Evolutionary conservation across 1,284 basidiomycete species (phyloP).

Genomic region (Cryptococcus neoformans): DNA sequence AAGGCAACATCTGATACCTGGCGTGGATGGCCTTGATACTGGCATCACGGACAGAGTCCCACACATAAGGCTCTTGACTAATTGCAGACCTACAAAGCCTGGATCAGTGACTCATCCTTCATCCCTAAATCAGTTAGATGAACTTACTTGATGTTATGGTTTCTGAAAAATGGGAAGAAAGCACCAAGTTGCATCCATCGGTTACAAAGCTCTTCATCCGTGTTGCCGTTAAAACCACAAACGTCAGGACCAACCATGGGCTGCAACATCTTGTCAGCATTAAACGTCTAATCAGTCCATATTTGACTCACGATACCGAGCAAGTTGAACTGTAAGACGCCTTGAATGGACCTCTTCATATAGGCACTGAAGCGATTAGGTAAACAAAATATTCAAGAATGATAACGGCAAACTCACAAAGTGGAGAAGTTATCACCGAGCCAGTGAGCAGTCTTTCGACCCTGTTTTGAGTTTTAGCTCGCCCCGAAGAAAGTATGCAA

Average conservation of each 20-base stretch:
- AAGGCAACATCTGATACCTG: slow-evolving; percentile 66
- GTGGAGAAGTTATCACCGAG: slow-evolving; percentile 65
- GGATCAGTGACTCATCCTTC: too few relatives aligned
- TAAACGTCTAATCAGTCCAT: not conserved
- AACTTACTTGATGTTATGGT: slow-evolving; percentile 11
- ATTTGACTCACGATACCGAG: slow-evolving; percentile 14
- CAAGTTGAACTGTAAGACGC: slow-evolving; percentile 57
- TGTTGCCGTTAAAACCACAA: slow-evolving; percentile 60
- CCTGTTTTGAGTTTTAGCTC: not conserved
- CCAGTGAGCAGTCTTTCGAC: slow-evolving; percentile 40
- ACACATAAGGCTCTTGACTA: slow-evolving; percentile 66
- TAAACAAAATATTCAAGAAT: not conserved
- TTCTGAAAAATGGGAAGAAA: slow-evolving; percentile 44
- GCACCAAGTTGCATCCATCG: slow-evolving; percentile 77
- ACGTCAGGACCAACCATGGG: slow-evolving; percentile 73
- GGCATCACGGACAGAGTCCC: slow-evolving; percentile 70
- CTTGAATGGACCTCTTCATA: slow-evolving; percentile 60
- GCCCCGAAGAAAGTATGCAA: not conserved
- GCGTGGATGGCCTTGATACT: slow-evolving; percentile 65
- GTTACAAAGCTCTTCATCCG: slow-evolving; percentile 74
- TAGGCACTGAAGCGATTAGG: slow-evolving; percentile 55
- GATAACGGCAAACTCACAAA: slow-evolving; percentile 44
- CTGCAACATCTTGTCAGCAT: slow-evolving; percentile 3
- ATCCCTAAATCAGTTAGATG: too few relatives aligned
- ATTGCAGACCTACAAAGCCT: slow-evolving; percentile 11